These are phyloP conservation scores for Eremochloa ophiuroides DNA, from an alignment of 176 grass and related monocot genomes.

Conservation along the genomic window DNA sequence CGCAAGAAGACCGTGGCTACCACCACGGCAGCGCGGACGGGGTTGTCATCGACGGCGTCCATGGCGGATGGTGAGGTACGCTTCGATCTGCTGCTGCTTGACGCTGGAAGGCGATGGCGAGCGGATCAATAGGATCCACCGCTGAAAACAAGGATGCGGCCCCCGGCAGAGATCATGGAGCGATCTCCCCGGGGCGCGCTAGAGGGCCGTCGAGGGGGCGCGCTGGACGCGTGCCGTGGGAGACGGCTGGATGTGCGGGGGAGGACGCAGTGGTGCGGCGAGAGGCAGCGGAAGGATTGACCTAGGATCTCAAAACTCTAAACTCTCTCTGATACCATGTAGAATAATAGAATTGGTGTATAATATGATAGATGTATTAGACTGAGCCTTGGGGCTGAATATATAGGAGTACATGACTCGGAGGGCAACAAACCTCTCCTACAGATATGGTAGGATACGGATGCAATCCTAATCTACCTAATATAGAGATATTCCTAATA, in stretches of 20 bases:
- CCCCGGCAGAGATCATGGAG: neutral
- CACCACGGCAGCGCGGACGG: neutral
- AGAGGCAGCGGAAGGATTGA: neutral
- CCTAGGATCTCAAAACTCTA: neutral
- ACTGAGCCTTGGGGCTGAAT: neutral
- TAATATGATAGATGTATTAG: neutral
- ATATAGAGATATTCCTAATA: no score
- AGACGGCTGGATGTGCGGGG: no score
- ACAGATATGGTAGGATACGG: no score
- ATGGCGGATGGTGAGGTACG: neutral
- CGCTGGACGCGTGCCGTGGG: no score
- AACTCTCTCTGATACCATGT: neutral
- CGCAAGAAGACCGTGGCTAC: neutral
- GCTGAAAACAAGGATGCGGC: neutral
- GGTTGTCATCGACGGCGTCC: neutral
- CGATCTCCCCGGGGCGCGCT: neutral
- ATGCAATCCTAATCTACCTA: no score
- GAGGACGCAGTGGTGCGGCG: no score
- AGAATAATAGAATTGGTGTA: neutral
- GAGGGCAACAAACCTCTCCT: no score
- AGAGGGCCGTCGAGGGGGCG: no score
- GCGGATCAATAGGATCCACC: neutral
- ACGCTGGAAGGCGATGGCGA: neutral
- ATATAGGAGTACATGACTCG: no score
- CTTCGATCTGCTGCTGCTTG: neutral